Evolutionary conservation across 371 early-diverging fungal species (phyloP).

Genomic region (Mucor saturninus): DNA sequence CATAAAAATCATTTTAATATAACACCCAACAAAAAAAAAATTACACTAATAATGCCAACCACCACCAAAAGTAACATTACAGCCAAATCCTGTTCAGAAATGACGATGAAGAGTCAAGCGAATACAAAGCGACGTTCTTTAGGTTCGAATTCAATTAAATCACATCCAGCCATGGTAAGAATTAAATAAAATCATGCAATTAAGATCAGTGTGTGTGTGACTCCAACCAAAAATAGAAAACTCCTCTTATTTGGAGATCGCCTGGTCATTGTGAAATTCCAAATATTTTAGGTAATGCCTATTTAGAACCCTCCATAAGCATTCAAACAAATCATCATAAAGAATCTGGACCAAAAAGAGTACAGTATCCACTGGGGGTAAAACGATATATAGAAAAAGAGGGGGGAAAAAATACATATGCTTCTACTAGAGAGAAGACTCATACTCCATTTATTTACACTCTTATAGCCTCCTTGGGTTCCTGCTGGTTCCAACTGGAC

Average conservation of each 20-base stretch:
- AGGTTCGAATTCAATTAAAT: slow-evolving; percentile 15
- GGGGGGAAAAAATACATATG: not conserved
- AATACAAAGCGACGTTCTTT: slow-evolving; percentile 14
- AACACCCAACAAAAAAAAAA: not conserved
- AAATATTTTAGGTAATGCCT: slow-evolving; percentile 31
- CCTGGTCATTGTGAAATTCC: slow-evolving; percentile 38
- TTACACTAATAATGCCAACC: not conserved
- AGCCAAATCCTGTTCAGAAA: slow-evolving; percentile 5
- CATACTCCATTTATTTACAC: not conserved
- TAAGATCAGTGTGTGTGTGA: not conserved
- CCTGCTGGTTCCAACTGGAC: slow-evolving; percentile 27
- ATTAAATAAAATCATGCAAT: not conserved
- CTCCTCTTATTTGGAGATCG: slow-evolving; percentile 24
- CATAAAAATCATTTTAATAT: too few species aligned
- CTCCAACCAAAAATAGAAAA: not conserved
- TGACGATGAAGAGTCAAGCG: slow-evolving; percentile 3
- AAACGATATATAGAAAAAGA: not conserved
- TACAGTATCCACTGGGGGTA: slow-evolving; percentile 12
- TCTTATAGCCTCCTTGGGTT: slow-evolving; percentile 34
- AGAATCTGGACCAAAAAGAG: slow-evolving; percentile 22
- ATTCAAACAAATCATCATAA: slow-evolving; percentile 2
- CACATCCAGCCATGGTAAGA: not conserved
- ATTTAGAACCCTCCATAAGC: slow-evolving; percentile 15
- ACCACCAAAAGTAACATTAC: not conserved
- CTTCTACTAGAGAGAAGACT: not conserved